Evolutionary conservation across 768 basidiomycete genomes (phyloP), one percentile per base, ranked within the genome.

Genomic region (Trametes maxima): DNA sequence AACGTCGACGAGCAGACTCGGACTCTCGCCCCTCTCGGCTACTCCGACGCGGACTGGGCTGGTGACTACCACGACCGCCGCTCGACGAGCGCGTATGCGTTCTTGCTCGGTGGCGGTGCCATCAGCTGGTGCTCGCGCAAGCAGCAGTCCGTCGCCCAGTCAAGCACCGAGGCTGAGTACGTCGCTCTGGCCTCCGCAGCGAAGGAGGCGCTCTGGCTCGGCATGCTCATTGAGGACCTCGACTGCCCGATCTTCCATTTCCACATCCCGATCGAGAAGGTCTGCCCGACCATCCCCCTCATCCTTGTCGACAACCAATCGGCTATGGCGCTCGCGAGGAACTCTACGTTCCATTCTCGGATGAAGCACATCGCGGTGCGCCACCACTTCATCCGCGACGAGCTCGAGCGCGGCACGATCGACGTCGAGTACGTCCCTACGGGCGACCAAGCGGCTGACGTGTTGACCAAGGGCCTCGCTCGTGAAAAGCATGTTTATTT

Each of bases 21-120:
- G n/a, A 42, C 24, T 1, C 67, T 65, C 56, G 58, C 37, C 8
- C 37, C 37, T 14, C 37, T 48, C 14, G 68, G 60, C 0, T 68
- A 68, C 48, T 53, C 68, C 0, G 73, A 78, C 65, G 68, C 76
- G 0, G 77, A 78, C 51, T 76, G 73, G 72, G 76, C 70, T 0
- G 60, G 63, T 13, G 66, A 72, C 25, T 59, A 58, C 4, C 57
- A 61, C 5, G 65, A 74, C 57, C 61, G 75, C 10, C 57, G 67
- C 14, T 75, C 75, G 11, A 69, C 74, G 14, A 73, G 76, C 1
- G 78, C 77, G 0, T 78, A 76, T 59, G 65, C 69, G 16, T 78
- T 77, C 60, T 71, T 72, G 25, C 43, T 74, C 28, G 66, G 63
- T 3, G 68, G 68, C 1, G 69, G 65, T 1, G 57, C 73, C 0